Evolutionary conservation across 1,284 basidiomycete species (phyloP).

Genomic region (Moesziomyces parantarcticus): DNA sequence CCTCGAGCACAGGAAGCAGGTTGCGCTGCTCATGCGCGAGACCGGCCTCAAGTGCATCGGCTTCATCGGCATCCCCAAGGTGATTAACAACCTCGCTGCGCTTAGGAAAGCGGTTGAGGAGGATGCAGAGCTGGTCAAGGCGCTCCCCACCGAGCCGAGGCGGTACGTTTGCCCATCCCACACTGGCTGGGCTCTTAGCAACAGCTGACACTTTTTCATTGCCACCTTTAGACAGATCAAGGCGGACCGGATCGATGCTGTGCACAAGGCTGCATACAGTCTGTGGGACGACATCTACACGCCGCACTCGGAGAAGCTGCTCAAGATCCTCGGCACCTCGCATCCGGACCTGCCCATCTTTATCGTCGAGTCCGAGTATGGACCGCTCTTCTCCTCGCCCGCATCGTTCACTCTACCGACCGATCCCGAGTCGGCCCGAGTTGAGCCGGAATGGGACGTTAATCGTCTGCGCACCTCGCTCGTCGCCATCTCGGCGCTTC

Average conservation of each 20-base stretch:
- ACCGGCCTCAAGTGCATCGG: constrained; percentile 91
- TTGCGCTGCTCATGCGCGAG: constrained; percentile 88
- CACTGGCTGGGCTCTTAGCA: no score
- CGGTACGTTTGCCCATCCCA: constrained; percentile 43
- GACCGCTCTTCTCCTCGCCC: constrained; percentile 79
- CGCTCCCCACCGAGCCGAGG: constrained; percentile 57
- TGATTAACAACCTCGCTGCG: constrained; percentile 67
- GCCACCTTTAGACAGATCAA: constrained; percentile 40
- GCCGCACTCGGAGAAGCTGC: constrained; percentile 87
- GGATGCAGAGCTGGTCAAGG: constrained; percentile 51
- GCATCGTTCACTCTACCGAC: constrained; percentile 71
- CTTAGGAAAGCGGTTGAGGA: constrained; percentile 61
- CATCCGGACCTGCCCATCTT: constrained; percentile 77
- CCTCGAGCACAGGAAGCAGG: constrained; percentile 73
- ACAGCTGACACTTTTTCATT: background rate
- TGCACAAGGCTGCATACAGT: constrained; percentile 53
- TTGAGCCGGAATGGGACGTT: constrained; percentile 72
- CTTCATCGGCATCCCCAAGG: constrained; percentile 87
- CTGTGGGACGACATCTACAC: constrained; percentile 89
- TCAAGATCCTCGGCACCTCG: constrained; percentile 84
- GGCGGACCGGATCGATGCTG: constrained; percentile 29
- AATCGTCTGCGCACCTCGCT: constrained; percentile 87
- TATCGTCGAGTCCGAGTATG: constrained; percentile 90
- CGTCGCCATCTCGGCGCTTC: constrained; percentile 88
- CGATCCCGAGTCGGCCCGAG: constrained; percentile 53